Evolutionary conservation across 208 protist genomes (phyloP).

Genomic region (Crithidia brevicula): DNA sequence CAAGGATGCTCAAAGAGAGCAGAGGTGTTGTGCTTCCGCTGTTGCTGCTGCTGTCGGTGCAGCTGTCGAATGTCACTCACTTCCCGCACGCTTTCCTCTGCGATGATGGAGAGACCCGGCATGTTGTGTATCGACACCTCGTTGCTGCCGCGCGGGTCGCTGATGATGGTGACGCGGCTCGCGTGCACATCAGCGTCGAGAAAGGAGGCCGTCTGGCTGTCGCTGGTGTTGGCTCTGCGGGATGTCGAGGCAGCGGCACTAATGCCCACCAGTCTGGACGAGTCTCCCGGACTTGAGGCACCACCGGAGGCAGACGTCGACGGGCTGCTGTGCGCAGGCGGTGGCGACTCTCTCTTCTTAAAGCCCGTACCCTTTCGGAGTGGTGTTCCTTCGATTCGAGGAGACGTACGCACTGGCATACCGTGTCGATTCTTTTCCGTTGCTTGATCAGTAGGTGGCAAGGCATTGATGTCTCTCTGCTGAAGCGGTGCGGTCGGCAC

Average conservation of each 20-base stretch:
- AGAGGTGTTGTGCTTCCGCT: background rate
- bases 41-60: background rate
- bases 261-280: background rate
- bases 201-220: background rate
- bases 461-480: slow-evolving; percentile 1
- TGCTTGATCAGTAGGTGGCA: background rate
- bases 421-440: background rate
- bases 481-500: background rate
- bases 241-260: background rate
- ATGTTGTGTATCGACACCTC: background rate
- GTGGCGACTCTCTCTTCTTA: background rate
- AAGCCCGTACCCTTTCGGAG: slow-evolving; percentile 2
- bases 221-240: background rate
- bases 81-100: no score
- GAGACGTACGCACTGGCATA: background rate
- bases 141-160: slow-evolving; percentile 1
- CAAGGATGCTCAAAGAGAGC: background rate
- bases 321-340: background rate
- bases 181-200: background rate
- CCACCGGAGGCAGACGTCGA: no score
- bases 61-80: background rate
- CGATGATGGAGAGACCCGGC: background rate
- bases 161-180: slow-evolving; percentile 16
- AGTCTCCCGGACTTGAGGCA: background rate
- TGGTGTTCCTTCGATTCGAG: slow-evolving; percentile 1